Evolutionary conservation across 257 asterid species (phyloP).

Genomic region (Capsicum chinense): DNA sequence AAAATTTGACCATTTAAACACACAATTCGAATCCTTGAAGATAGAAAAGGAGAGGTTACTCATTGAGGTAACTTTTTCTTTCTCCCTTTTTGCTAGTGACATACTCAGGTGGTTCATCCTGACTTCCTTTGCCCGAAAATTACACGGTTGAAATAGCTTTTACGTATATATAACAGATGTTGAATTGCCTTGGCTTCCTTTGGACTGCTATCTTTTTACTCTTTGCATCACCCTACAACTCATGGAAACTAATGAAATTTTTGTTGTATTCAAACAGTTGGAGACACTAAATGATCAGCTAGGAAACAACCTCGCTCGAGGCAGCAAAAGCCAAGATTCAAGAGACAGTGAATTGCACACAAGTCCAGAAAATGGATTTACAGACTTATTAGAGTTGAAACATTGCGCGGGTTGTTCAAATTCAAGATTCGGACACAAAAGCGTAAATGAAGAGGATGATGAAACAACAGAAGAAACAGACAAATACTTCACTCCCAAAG

Average conservation of each 20-base stretch:
- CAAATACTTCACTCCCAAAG: conserved; percentile 30
- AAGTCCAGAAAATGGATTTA: conserved; percentile 28
- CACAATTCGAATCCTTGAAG: conserved; percentile 46
- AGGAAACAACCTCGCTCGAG: conserved; percentile 10
- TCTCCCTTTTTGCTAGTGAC: too few relatives aligned
- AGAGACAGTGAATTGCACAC: conserved; percentile 27
- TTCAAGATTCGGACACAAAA: background rate
- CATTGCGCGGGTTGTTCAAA: background rate
- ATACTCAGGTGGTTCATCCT: too few relatives aligned
- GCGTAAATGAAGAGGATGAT: background rate
- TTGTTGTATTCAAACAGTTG: conserved; percentile 42
- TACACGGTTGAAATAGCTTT: too few relatives aligned
- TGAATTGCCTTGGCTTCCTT: background rate
- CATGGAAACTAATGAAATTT: background rate
- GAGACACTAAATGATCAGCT: conserved; percentile 44
- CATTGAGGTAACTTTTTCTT: conserved; percentile 41
- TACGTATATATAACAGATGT: too few relatives aligned
- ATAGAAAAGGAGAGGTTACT: conserved; percentile 52
- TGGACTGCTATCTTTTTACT: background rate
- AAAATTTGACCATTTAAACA: conserved; percentile 43
- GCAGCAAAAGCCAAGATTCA: conserved; percentile 33
- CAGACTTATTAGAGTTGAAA: conserved; percentile 30
- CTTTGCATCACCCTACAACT: background rate
- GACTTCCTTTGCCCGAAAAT: too few relatives aligned
- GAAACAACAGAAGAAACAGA: conserved; percentile 3